phyloP scores from a whole-genome alignment of 2,329 filamentous ascomycete species.

The Pyricularia sp. region DNA sequence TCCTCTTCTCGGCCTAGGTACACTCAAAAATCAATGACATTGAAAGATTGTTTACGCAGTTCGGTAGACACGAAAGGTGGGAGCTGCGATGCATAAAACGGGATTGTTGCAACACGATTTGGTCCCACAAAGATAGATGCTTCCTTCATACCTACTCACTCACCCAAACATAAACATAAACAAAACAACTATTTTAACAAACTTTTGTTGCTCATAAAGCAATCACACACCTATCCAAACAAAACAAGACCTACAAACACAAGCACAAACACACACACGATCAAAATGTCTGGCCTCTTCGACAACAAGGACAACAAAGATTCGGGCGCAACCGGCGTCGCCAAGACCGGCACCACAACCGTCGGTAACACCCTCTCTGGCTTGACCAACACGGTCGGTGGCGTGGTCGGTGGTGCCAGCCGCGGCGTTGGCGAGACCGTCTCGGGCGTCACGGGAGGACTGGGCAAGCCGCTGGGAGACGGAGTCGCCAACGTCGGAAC shows the following conservation, averaged over 20 bases:
- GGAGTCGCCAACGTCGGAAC: slow-evolving; percentile 41
- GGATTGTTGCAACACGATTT: too few species aligned
- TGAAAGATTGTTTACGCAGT: neutral
- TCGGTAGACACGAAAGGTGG: neutral
- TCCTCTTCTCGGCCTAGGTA: neutral
- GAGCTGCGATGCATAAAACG: neutral
- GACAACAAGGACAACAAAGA: slow-evolving; percentile 3
- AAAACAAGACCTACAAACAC: neutral
- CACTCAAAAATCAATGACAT: neutral
- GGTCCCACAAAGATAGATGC: too few species aligned
- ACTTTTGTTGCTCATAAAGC: neutral
- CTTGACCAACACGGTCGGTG: slow-evolving; percentile 21
- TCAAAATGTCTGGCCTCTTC: slow-evolving; percentile 3
- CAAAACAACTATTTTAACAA: neutral
- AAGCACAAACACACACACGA: slow-evolving; percentile 3
- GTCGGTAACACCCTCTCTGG: slow-evolving; percentile 21
- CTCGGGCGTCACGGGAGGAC: slow-evolving; percentile 39
- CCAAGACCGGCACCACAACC: slow-evolving; percentile 18
- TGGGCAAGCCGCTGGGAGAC: slow-evolving; percentile 45
- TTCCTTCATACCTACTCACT: too few species aligned
- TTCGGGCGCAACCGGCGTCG: slow-evolving; percentile 15
- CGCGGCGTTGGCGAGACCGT: slow-evolving; percentile 48
- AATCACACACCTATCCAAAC: neutral
- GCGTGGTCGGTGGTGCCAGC: slow-evolving; percentile 37
- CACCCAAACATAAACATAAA: too few species aligned